A percentile compares a stretch with the other conserved stretches of the same genome.
These are phyloP conservation scores for Clonostachys byssicola DNA, from an alignment of 2,329 filamentous ascomycete species.

Conservation along the genomic window DNA sequence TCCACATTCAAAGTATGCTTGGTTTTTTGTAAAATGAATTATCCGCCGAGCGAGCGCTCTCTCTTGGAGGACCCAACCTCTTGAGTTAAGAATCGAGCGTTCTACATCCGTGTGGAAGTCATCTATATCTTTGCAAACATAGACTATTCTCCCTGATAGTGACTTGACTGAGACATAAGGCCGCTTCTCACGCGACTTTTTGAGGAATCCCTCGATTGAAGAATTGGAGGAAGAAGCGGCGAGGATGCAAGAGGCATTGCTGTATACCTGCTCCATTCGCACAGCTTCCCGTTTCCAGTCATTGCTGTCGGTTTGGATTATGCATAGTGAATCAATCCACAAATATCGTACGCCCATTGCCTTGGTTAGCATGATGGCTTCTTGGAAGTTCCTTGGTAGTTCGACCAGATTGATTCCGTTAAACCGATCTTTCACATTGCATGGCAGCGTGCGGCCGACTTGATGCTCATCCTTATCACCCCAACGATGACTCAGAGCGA, in stretches of 20 bases:
- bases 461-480: background rate
- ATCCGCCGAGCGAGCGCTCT: constrained; percentile 15
- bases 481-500: background rate
- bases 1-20: background rate
- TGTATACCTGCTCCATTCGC: background rate
- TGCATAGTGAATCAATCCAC: constrained; percentile 41
- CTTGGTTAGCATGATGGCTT: constrained; percentile 37
- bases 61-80: constrained; percentile 21
- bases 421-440: too few relatives aligned
- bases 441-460: too few relatives aligned
- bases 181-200: background rate
- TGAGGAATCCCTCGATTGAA: background rate
- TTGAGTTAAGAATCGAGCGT: background rate
- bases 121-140: background rate
- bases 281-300: background rate
- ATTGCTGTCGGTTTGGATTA: constrained; percentile 28
- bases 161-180: background rate
- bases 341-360: constrained; percentile 35
- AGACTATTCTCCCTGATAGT: background rate
- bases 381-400: constrained; percentile 32
- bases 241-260: background rate
- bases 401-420: too few relatives aligned
- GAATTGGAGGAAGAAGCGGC: background rate
- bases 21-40: constrained; percentile 15
- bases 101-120: background rate